Percentiles rank a stretch among this genome's conserved stretches.
Evolutionary conservation across 805 yeast genomes (phyloP).

Genomic region (Saccharomycopsis babjevae): DNA sequence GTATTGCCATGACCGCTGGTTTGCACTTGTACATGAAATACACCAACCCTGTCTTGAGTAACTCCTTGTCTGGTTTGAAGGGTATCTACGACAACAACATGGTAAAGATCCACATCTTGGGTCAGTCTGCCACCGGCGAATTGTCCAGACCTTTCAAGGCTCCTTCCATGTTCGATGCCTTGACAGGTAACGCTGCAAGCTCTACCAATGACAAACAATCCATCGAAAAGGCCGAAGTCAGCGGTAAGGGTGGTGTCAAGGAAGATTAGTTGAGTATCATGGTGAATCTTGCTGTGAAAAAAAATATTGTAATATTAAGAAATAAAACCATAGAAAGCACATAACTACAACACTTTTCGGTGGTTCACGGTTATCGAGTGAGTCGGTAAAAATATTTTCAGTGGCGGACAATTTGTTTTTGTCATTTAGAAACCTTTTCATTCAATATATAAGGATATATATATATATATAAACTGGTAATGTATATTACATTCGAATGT

Average conservation of each 20-base stretch:
- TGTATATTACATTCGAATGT: not conserved
- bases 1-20: conserved; percentile 94
- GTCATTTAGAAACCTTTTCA: not conserved
- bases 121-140: conserved; percentile 75
- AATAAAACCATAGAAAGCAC: not conserved
- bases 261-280: conserved; percentile 43
- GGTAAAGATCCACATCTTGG: conserved; percentile 83
- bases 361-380: not conserved
- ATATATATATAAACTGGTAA: not conserved
- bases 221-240: conserved; percentile 71
- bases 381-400: too few relatives aligned
- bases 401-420: too few relatives aligned
- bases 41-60: conserved; percentile 95
- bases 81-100: conserved; percentile 81
- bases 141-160: conserved; percentile 95
- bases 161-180: conserved; percentile 59
- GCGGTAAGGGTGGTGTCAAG: conserved; percentile 84
- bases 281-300: not conserved
- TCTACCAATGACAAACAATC: conserved; percentile 78
- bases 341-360: not conserved
- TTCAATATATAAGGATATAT: not conserved
- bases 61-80: conserved; percentile 83
- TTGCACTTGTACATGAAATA: conserved; percentile 97
- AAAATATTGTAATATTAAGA: not conserved
- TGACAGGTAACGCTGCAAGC: conserved; percentile 27